phyloP scores from a whole-genome alignment of 176 grass and related monocot genomes.

The Triticum turgidum region DNA sequence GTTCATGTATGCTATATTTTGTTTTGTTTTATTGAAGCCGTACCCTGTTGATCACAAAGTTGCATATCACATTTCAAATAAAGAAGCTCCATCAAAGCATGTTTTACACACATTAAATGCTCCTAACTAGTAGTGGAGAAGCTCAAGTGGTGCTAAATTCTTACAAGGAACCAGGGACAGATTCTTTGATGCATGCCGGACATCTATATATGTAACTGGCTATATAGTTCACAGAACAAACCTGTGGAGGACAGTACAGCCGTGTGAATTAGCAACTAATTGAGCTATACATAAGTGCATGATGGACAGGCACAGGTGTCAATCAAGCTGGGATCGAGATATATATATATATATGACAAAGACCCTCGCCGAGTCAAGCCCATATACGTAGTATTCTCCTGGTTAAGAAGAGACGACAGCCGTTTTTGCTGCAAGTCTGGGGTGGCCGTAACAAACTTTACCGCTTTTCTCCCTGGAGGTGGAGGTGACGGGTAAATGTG shows the following conservation, averaged over 20 bases:
- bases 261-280: not conserved
- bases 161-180: not conserved
- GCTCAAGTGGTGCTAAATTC: no score
- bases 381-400: no score
- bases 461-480: not conserved
- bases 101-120: no score
- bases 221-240: not conserved
- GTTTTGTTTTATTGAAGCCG: not conserved
- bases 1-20: not conserved
- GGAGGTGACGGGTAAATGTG: not conserved
- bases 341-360: not conserved
- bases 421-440: not conserved
- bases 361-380: not conserved
- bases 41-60: no score
- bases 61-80: no score
- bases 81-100: no score
- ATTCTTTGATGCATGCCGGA: not conserved
- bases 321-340: no score
- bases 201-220: not conserved
- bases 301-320: not conserved
- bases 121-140: no score
- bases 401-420: not conserved
- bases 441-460: not conserved
- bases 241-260: not conserved
- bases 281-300: conserved; percentile 1